Conservation (phyloP, 805 yeast species). For the Blastobotrys attinorum region DNA sequence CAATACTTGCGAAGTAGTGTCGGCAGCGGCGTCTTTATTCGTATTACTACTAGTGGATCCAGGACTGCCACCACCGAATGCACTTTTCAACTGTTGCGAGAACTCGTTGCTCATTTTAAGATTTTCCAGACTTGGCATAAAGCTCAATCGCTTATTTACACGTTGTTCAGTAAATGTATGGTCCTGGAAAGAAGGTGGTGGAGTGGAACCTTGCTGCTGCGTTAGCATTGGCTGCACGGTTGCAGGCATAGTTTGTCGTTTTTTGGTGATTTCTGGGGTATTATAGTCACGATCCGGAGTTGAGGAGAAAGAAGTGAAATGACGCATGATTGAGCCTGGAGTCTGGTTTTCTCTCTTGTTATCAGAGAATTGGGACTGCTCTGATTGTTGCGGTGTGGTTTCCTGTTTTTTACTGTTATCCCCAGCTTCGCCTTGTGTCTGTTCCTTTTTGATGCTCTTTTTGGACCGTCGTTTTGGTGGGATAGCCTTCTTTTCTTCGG, state of each 20-base stretch:
- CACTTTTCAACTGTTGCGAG: conserved; percentile 1
- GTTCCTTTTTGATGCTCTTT: conserved; percentile 3
- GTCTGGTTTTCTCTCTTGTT: too few relatives aligned
- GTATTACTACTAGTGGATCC: not conserved
- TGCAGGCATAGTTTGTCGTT: conserved; percentile 5
- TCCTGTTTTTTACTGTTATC: too few relatives aligned
- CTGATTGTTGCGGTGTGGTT: not conserved
- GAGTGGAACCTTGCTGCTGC: conserved; percentile 1
- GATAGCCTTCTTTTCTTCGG: conserved; percentile 6
- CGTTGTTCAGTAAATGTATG: conserved; percentile 2
- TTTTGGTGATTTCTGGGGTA: conserved; percentile 5
- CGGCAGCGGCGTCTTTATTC: not conserved
- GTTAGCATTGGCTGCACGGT: conserved; percentile 6
- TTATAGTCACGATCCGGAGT: conserved; percentile 10
- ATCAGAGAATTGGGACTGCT: conserved; percentile 5
- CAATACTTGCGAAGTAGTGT: not conserved
- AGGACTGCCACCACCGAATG: not conserved
- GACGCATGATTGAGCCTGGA: conserved; percentile 6
- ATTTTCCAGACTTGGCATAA: conserved; percentile 18
- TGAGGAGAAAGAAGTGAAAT: conserved; percentile 11
- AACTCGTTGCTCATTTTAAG: conserved; percentile 15
- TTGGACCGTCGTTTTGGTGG: conserved; percentile 2
- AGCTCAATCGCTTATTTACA: conserved; percentile 14
- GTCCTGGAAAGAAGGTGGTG: not conserved
- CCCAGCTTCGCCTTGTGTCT: too few relatives aligned